Evolutionary conservation across 2,329 filamentous ascomycete genomes (phyloP).

Genomic region (Hymenotorrendiella dingleyae): DNA sequence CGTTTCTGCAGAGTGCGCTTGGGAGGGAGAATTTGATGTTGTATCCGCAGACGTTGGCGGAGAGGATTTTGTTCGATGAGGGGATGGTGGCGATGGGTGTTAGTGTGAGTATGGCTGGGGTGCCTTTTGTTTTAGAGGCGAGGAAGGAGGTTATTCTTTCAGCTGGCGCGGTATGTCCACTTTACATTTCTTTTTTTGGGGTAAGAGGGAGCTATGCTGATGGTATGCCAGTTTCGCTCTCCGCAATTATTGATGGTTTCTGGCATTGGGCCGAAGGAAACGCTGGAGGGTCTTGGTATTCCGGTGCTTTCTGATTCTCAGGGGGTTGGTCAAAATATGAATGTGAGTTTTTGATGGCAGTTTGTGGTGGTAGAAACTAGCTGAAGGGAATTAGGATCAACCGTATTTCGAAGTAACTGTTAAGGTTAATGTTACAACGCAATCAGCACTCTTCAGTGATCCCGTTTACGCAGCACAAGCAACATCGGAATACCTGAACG

Average conservation of each 20-base stretch:
- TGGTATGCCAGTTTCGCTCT: constrained; percentile 44
- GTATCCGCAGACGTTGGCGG: not conserved
- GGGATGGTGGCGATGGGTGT: constrained; percentile 1
- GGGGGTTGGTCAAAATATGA: constrained; percentile 45
- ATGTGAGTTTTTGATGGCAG: too few relatives aligned
- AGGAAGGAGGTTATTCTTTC: constrained; percentile 18
- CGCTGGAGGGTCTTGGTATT: constrained; percentile 40
- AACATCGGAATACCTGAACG: not conserved
- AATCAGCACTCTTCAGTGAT: constrained; percentile 4
- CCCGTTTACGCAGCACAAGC: constrained; percentile 1
- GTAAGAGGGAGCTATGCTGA: too few relatives aligned
- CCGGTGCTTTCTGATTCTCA: constrained; percentile 38
- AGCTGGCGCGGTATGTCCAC: too few relatives aligned
- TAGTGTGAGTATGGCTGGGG: not conserved
- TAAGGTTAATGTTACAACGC: constrained; percentile 6
- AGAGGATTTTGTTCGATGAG: constrained; percentile 1
- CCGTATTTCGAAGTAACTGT: constrained; percentile 7
- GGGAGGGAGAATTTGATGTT: not conserved
- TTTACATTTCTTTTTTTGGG: too few relatives aligned
- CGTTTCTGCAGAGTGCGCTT: constrained; percentile 25
- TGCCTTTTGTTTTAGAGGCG: constrained; percentile 18
- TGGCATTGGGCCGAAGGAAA: constrained; percentile 38
- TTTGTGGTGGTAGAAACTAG: too few relatives aligned
- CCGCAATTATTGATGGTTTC: constrained; percentile 45
- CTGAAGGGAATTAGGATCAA: too few relatives aligned